phyloP scores from a whole-genome alignment of 2,329 filamentous ascomycete genomes.

The Pseudopyricularia cyperi region DNA sequence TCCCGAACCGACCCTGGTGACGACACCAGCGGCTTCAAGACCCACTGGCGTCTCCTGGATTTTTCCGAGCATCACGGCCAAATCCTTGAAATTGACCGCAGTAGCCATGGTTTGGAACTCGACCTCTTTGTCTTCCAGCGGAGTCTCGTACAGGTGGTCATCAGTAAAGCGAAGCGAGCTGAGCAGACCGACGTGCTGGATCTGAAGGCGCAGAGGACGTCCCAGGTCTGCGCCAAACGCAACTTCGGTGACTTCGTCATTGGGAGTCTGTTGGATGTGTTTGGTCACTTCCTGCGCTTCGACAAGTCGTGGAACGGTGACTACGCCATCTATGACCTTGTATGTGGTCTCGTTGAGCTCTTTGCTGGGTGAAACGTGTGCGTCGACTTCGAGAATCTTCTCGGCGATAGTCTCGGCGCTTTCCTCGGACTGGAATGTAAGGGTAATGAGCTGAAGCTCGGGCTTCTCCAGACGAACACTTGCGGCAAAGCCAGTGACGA shows the following conservation, averaged over 20 bases:
- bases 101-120: not conserved
- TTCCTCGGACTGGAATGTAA: not conserved
- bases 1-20: slow-evolving; percentile 9
- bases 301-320: not conserved
- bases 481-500: not conserved
- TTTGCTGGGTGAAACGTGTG: not conserved
- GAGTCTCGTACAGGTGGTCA: not conserved
- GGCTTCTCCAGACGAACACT: not conserved
- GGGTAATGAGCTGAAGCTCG: not conserved
- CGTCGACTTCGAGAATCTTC: not conserved
- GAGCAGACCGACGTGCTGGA: not conserved
- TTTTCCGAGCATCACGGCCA: not conserved
- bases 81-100: not conserved
- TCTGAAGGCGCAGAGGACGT: not conserved
- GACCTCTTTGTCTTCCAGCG: not conserved
- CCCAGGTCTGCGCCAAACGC: not conserved
- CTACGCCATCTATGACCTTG: not conserved
- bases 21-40: slow-evolving; percentile 11
- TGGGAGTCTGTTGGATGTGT: not conserved
- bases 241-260: not conserved
- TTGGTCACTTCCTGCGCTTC: not conserved
- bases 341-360: not conserved
- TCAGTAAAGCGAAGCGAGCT: not conserved
- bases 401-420: not conserved
- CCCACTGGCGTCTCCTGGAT: not conserved